These are phyloP conservation scores for Debaryomyces castellii DNA, from an alignment of 805 yeast species.

Conservation along the genomic window DNA sequence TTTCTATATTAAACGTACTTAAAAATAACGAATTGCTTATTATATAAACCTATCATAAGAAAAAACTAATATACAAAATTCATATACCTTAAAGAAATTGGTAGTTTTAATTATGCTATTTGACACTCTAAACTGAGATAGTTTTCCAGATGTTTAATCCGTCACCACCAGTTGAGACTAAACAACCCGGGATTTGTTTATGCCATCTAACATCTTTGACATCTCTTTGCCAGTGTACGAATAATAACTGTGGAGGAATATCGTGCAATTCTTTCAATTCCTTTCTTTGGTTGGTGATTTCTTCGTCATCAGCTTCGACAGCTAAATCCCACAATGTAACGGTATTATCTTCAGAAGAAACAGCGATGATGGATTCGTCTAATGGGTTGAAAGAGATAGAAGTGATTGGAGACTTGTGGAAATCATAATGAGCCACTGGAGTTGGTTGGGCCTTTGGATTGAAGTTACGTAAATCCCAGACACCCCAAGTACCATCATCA, in stretches of 20 bases:
- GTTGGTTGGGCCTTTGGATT: conserved; percentile 54
- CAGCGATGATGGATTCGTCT: conserved; percentile 95
- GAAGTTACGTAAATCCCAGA: conserved; percentile 94
- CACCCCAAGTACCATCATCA: conserved; percentile 96
- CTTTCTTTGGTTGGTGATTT: conserved; percentile 78
- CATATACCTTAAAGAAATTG: neutral
- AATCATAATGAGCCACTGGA: conserved; percentile 93
- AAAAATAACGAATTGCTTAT: neutral
- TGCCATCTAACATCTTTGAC: conserved; percentile 99
- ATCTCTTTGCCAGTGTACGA: conserved; percentile 97
- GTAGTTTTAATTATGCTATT: neutral
- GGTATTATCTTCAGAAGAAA: conserved; percentile 93
- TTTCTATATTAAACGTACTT: neutral
- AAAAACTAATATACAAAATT: conserved; percentile 2
- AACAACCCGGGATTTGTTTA: conserved; percentile 91
- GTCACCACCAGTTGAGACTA: conserved; percentile 92
- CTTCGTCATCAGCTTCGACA: conserved; percentile 98
- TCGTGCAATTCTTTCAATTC: conserved; percentile 79
- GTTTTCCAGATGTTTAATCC: conserved; percentile 96
- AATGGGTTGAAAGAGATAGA: conserved; percentile 92
- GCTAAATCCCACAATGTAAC: conserved; percentile 98
- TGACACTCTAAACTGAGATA: conserved; percentile 66
- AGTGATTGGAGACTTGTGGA: conserved; percentile 92
- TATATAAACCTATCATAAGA: neutral
- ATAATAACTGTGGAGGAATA: conserved; percentile 92